Base-by-base conservation (phyloP, 441 rosid genomes). In the Erodium chrysanthum region DNA sequence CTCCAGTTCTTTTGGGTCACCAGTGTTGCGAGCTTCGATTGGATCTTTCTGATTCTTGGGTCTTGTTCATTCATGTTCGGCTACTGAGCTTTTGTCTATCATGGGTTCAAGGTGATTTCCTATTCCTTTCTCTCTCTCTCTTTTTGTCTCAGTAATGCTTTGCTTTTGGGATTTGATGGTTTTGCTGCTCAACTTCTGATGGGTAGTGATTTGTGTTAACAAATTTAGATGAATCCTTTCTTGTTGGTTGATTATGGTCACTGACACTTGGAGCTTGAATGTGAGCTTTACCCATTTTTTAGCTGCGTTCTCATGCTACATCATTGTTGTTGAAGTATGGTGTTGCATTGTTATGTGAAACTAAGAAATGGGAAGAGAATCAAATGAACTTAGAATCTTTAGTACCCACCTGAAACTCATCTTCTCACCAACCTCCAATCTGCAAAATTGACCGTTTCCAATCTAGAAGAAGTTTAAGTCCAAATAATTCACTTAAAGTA, bases 71-170 rank as follows among this genome's bases (percentile, higher is more conserved):
- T 48, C 56, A 37, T 69, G 70, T 70, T 70, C 40, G 64, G 70
- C 58, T 71, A 33, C 60, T 71, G 37, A 72, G 65, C 66, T 69
- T 61, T 70, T 73, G 42, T 48, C 75, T 74, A 67, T 27, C 25
- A 77, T 77, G 81, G 76, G 73, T 75, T 68, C 79, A 48, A 79
- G 83, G 83, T 82, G 63, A 61, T 71, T 68, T 66, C 48, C 37
- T 62, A 12, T 62, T 62, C 18, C 63, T 23, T 52, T 52, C 59
- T 17, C 23, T 22, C 1, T 48, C 44, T 40, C 2, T 42, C 3
- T 40, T 40, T 40, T 5, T 48, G 56, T 48, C 20, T 40, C 46
- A 40, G 46, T 40, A 40, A 40, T 40, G 14, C 0, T 9, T 40
- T 40, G 23, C 22, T 52, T 3, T 52, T 20, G 59, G 18, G 56